A percentile compares a stretch with the other conserved stretches of the same genome.
Conservation (phyloP, 345 rosid genomes). For the Excoecaria cochinchinensis region DNA sequence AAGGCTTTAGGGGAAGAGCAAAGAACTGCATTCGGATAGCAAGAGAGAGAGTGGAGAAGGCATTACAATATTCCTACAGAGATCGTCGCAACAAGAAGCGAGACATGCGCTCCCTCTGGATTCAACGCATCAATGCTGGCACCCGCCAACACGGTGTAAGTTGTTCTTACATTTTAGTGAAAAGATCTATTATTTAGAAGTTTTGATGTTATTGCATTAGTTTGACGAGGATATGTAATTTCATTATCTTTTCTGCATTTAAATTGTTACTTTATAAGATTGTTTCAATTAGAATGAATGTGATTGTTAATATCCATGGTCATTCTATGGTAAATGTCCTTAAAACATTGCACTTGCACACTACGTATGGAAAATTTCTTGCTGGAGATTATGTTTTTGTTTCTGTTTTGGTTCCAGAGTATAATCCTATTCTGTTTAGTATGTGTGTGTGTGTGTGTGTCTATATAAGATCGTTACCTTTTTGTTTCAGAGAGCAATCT, state of each 20-base stretch:
- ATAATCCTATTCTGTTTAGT: neutral
- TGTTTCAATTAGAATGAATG: neutral
- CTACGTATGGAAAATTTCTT: no score
- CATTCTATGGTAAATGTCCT: no score
- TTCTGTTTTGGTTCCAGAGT: neutral
- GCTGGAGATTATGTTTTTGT: no score
- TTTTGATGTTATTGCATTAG: neutral
- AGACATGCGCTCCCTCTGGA: conserved; percentile 96
- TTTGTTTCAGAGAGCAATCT: neutral
- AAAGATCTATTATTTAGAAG: neutral
- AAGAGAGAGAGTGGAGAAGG: conserved; percentile 95
- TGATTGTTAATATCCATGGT: no score
- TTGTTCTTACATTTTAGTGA: neutral
- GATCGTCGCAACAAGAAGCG: conserved; percentile 96
- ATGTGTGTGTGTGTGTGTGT: no score
- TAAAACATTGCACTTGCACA: no score
- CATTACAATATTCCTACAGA: conserved; percentile 86
- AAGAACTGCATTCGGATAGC: conserved; percentile 92
- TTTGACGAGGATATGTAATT: neutral
- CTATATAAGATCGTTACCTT: no score
- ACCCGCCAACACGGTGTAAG: conserved; percentile 83
- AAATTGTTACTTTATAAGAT: neutral
- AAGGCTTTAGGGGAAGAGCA: conserved; percentile 92
- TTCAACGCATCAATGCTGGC: conserved; percentile 90
- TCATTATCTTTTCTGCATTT: no score